phyloP scores from a whole-genome alignment of 1,139 yeast genomes.

The Geotrichum restrictum region DNA sequence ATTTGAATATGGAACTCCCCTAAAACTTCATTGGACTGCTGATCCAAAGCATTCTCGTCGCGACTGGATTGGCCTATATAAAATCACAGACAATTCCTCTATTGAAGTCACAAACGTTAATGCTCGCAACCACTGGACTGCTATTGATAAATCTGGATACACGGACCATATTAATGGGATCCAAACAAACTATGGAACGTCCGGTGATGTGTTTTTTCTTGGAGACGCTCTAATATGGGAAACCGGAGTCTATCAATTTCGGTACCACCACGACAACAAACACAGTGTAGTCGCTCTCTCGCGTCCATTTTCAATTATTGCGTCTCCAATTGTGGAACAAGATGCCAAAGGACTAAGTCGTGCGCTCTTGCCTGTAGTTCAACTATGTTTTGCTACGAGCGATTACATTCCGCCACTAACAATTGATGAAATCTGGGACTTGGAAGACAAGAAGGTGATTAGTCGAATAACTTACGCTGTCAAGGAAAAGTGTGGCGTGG shows the following conservation, averaged over 20 bases:
- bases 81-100: conserved; percentile 58
- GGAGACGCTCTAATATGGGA: conserved; percentile 58
- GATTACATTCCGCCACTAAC: conserved; percentile 28
- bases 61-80: conserved; percentile 82
- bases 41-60: conserved; percentile 46
- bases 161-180: conserved; percentile 23
- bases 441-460: conserved; percentile 30
- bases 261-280: conserved; percentile 66
- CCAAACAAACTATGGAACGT: conserved; percentile 30
- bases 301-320: conserved; percentile 61
- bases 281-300: conserved; percentile 70
- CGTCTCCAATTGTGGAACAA: conserved; percentile 32
- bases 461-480: conserved; percentile 34
- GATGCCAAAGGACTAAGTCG: conserved; percentile 37
- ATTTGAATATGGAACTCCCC: conserved; percentile 45
- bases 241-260: conserved; percentile 69
- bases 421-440: conserved; percentile 31
- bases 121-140: conserved; percentile 69
- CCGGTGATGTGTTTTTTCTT: conserved; percentile 53
- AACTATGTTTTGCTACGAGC: conserved; percentile 27
- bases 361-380: conserved; percentile 30
- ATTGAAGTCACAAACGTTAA: conserved; percentile 58
- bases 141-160: conserved; percentile 43
- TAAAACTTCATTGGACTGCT: conserved; percentile 54
- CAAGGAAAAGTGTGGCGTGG: conserved; percentile 35